These are phyloP conservation scores for Geopyxis carbonaria DNA, from an alignment of 495 filamentous ascomycete species.

Conservation along the genomic window DNA sequence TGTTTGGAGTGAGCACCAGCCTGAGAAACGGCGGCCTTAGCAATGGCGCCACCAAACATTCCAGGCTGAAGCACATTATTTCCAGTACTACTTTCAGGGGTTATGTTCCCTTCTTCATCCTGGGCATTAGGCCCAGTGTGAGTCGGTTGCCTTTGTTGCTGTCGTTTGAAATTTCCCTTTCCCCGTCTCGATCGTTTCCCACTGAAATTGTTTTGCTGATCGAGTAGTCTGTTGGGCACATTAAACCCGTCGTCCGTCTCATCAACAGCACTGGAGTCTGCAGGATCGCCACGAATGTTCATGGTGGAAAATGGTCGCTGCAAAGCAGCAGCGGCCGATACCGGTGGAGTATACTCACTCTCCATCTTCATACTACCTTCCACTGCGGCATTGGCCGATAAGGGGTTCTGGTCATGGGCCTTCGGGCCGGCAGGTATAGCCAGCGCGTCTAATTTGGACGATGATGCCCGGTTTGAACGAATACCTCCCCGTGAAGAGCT, in stretches of 20 bases:
- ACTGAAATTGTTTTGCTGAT: constrained; percentile 8
- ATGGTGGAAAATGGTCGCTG: background rate
- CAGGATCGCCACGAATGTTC: constrained; percentile 4
- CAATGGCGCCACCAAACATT: constrained; percentile 19
- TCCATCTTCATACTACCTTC: background rate
- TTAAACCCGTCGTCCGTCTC: constrained; percentile 22
- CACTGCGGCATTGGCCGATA: background rate
- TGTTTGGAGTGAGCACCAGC: constrained; percentile 12
- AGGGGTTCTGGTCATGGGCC: background rate
- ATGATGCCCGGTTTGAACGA: too few relatives aligned
- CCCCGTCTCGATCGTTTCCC: constrained; percentile 18
- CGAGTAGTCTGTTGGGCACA: constrained; percentile 9
- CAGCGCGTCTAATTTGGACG: too few relatives aligned
- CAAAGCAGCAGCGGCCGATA: background rate
- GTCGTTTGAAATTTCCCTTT: too few relatives aligned
- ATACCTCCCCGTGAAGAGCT: too few relatives aligned
- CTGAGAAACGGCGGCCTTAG: constrained; percentile 9
- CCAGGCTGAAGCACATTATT: constrained; percentile 13
- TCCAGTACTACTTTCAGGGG: constrained; percentile 7
- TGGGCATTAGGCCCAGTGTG: constrained; percentile 11
- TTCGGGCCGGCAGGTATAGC: too few relatives aligned
- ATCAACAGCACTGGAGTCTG: constrained; percentile 23
- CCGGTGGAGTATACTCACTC: background rate
- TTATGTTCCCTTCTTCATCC: too few relatives aligned
- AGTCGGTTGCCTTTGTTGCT: background rate